Base-by-base conservation (phyloP, 2,329 filamentous ascomycete species). In the Phyllosticta citribraziliensis region DNA sequence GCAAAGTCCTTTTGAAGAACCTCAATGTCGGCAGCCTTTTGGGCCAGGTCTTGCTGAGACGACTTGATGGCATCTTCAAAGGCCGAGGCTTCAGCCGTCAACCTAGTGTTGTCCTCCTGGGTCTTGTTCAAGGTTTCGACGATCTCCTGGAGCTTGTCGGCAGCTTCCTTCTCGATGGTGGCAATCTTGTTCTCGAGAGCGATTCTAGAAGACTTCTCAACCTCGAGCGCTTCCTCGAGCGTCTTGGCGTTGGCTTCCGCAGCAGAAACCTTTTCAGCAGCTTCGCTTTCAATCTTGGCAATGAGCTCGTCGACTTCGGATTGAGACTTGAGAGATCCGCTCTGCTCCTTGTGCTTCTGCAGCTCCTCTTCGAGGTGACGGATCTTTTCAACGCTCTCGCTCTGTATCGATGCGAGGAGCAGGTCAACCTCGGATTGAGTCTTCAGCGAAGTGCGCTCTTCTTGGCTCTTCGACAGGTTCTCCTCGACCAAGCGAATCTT, bases 191-290 rank as follows among this genome's bases (percentile, higher is more conserved):
- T 53, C 20, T 60, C 35, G 19, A 55, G 40, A 10, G 24, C 25
- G 25, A 19, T 40, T 19, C 35, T 40, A 22, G 54, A 52, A 4
- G 58, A 11, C 53, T 56, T 60, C 47, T 60, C 52, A 27, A 35
- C 51, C 53, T 35, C 53, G 8, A 60, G 53, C 17, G 55, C 52
- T 19, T 52, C 59, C 14, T 33, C 20, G 27, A 56, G 55, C 27
- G 20, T 52, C 53, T 53, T 50, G 35, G 58, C 53, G 19, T 56
- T 54, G 10, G 58, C 58, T 33, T 60, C 58, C 12, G 58, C 58
- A 14, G 58, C 53, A 56, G 58, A 40, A 17, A 60, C 40, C 58
- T 56, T 60, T 50, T 60, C 58, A 6, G 58, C 53, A 52, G 58
- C 52, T 8, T 60, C 58, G 19, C 53, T 30, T 20, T 52, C 50